Evolutionary conservation across 202 grass and related monocot species (phyloP).

Genomic region (Hordeum pubiflorum): DNA sequence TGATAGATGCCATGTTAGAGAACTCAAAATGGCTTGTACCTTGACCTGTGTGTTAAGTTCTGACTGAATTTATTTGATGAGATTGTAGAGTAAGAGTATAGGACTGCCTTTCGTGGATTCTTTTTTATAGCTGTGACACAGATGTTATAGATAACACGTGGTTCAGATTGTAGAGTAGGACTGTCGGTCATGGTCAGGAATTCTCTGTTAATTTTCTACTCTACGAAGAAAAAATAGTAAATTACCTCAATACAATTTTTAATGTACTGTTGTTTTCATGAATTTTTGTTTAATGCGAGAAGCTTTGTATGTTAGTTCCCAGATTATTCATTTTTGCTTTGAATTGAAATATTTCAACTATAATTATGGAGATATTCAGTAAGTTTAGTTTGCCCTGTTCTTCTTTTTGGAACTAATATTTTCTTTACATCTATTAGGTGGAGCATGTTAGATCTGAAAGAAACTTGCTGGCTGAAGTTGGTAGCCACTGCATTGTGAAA

Average conservation of each 20-base stretch:
- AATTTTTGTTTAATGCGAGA: neutral
- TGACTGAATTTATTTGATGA: neutral
- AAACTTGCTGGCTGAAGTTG: slow-evolving; percentile 92
- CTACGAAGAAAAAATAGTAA: neutral
- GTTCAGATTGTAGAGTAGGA: neutral
- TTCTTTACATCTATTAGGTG: slow-evolving; percentile 51
- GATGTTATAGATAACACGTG: neutral
- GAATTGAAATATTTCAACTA: neutral
- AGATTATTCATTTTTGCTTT: neutral
- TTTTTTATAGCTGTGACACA: neutral
- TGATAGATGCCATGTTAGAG: neutral
- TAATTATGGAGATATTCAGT: neutral
- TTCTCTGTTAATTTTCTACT: neutral
- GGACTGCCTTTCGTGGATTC: neutral
- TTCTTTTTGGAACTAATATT: slow-evolving; percentile 8
- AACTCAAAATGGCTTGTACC: neutral
- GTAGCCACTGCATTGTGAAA: slow-evolving; percentile 88
- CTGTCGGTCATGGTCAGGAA: neutral
- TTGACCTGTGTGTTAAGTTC: neutral
- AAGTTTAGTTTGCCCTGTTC: slow-evolving; percentile 1
- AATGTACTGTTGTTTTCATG: neutral
- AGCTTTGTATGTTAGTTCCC: neutral
- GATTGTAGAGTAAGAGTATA: neutral
- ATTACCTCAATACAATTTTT: neutral
- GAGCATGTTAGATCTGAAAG: slow-evolving; percentile 98